These are phyloP conservation scores for Coccomyxa sp. DNA, from an alignment of 139 green algal species.

Conservation along the genomic window DNA sequence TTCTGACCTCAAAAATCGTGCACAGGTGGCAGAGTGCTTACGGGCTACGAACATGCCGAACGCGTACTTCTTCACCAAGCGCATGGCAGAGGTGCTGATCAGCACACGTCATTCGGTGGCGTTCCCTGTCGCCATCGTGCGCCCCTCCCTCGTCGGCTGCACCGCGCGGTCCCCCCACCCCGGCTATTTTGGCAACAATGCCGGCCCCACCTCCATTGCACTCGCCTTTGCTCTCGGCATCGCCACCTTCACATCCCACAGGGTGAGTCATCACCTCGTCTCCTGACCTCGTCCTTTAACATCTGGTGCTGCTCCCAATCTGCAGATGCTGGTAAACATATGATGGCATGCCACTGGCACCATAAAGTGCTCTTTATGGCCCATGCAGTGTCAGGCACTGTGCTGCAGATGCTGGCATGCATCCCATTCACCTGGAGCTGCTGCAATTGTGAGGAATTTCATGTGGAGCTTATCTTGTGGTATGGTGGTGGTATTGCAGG, in stretches of 20 bases:
- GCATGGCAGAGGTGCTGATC: conserved; percentile 28
- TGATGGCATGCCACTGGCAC: no score
- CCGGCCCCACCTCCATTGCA: neutral
- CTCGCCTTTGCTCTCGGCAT: conserved; percentile 2
- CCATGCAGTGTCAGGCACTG: no score
- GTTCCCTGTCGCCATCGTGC: conserved; percentile 11
- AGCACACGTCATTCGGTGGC: neutral
- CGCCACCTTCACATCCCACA: neutral
- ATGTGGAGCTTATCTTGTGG: neutral
- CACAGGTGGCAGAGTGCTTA: no score
- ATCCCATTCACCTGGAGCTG: no score
- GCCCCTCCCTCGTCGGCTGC: conserved; percentile 14
- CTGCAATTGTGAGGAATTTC: no score
- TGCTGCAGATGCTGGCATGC: neutral
- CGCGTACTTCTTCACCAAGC: conserved; percentile 29
- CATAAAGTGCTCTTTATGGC: no score
- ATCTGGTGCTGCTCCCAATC: no score
- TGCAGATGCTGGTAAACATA: no score
- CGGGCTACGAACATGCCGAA: neutral
- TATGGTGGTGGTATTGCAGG: neutral
- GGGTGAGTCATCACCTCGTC: neutral
- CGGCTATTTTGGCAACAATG: conserved; percentile 13
- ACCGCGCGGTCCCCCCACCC: conserved; percentile 2
- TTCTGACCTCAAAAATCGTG: no score
- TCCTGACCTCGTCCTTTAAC: no score